A percentile compares a stretch with the other conserved stretches of the same genome.
Conservation (phyloP, 2,329 filamentous ascomycete genomes). For the Neopestalotiopsis rosae region DNA sequence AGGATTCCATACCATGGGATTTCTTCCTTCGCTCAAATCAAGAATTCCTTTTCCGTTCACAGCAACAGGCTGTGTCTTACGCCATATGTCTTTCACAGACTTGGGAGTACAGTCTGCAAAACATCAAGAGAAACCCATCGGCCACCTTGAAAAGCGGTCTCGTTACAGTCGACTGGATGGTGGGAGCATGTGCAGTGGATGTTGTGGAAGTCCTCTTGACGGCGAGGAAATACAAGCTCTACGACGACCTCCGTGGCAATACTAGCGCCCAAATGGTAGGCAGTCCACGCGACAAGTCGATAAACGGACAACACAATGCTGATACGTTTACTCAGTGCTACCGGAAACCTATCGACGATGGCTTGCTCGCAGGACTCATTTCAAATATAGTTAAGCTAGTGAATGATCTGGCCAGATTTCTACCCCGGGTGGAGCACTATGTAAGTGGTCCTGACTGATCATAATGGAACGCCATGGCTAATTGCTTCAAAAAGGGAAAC, state of each 20-base stretch:
- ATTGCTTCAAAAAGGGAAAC: slow-evolving; percentile 1
- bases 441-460: slow-evolving; percentile 6
- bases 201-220: slow-evolving; percentile 15
- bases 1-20: slow-evolving; percentile 10
- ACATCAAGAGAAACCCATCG: slow-evolving; percentile 8
- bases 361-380: slow-evolving; percentile 12
- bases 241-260: slow-evolving; percentile 16
- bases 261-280: slow-evolving; percentile 19
- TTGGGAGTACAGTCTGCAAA: slow-evolving; percentile 19
- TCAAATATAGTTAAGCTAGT: slow-evolving; percentile 14
- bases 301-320: neutral
- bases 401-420: slow-evolving; percentile 9
- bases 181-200: slow-evolving; percentile 21
- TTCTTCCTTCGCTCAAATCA: slow-evolving; percentile 16
- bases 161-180: slow-evolving; percentile 22
- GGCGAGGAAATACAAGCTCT: slow-evolving; percentile 18
- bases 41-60: slow-evolving; percentile 15
- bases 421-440: slow-evolving; percentile 20
- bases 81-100: slow-evolving; percentile 21
- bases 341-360: slow-evolving; percentile 10
- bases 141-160: slow-evolving; percentile 15
- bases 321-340: neutral
- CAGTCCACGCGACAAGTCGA: neutral
- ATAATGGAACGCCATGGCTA: neutral
- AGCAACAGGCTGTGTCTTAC: slow-evolving; percentile 20